phyloP scores from a whole-genome alignment of 1,139 yeast genomes.

The Debaryomyces singareniensis region DNA sequence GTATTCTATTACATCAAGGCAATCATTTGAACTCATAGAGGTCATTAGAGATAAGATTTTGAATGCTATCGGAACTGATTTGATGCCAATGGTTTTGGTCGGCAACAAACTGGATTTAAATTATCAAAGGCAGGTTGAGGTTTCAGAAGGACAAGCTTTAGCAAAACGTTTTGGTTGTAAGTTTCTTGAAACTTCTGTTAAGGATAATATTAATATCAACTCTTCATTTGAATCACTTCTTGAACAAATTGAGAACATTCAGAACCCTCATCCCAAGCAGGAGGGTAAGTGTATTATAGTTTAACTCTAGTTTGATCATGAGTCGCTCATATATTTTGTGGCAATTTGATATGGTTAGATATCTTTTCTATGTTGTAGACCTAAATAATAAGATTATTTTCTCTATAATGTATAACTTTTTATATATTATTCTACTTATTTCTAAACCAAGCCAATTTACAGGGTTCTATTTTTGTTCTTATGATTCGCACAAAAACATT shows the following conservation, averaged over 20 bases:
- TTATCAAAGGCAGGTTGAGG: slow-evolving; percentile 58
- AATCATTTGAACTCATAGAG: slow-evolving; percentile 73
- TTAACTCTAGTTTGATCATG: neutral
- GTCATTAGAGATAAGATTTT: slow-evolving; percentile 80
- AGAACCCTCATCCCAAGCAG: slow-evolving; percentile 38
- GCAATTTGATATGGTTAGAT: no score
- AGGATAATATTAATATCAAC: slow-evolving; percentile 60
- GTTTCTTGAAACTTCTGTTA: slow-evolving; percentile 82
- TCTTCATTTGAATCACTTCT: slow-evolving; percentile 62
- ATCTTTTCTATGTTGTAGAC: no score
- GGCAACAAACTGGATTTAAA: slow-evolving; percentile 80
- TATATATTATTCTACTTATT: no score
- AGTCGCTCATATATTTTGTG: no score
- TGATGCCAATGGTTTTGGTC: slow-evolving; percentile 72
- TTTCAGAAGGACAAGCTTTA: slow-evolving; percentile 56
- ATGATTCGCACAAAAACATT: no score
- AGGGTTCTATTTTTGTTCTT: no score
- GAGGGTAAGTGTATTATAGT: slow-evolving; percentile 34
- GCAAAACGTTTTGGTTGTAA: slow-evolving; percentile 60
- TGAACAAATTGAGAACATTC: slow-evolving; percentile 61
- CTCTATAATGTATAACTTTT: no score
- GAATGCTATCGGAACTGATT: slow-evolving; percentile 66
- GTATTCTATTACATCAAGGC: slow-evolving; percentile 74
- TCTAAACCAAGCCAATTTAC: no score
- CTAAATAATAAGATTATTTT: no score